A percentile compares a stretch with the other conserved stretches of the same genome.
Conservation (phyloP, 768 basidiomycete genomes). For the Pisolithus tinctorius region DNA sequence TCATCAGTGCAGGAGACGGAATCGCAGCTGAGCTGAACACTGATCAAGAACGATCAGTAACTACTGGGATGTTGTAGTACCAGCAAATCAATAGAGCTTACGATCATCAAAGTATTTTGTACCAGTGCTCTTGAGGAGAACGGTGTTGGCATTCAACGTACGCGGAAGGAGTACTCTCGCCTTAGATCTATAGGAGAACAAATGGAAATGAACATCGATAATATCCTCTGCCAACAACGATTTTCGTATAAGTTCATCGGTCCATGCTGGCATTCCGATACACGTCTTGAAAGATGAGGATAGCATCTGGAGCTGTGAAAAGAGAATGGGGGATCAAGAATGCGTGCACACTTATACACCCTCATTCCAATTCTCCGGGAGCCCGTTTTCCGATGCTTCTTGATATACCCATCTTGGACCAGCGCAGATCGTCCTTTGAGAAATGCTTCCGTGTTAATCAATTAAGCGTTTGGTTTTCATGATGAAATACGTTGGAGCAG, state of each 20-base stretch:
- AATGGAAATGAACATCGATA: slow-evolving; percentile 5
- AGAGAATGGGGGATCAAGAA: too few relatives aligned
- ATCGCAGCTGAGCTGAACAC: slow-evolving; percentile 9
- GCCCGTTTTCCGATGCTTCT: too few relatives aligned
- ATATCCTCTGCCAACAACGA: slow-evolving; percentile 22
- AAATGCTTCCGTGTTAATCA: too few relatives aligned
- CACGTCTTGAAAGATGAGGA: too few relatives aligned
- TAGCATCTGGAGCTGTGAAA: too few relatives aligned
- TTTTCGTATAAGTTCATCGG: slow-evolving; percentile 16
- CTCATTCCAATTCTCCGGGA: too few relatives aligned
- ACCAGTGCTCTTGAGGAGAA: slow-evolving; percentile 12
- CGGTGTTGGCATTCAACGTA: slow-evolving; percentile 22
- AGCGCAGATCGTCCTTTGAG: too few relatives aligned
- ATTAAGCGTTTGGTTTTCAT: too few relatives aligned
- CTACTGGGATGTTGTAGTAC: background rate
- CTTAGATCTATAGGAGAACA: slow-evolving; percentile 12
- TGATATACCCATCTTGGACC: too few relatives aligned
- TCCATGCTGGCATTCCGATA: background rate
- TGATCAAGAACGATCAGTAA: slow-evolving; percentile 1
- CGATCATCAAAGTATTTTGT: slow-evolving; percentile 23
- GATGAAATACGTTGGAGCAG: too few relatives aligned
- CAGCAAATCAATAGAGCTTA: slow-evolving; percentile 5
- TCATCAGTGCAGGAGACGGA: slow-evolving; percentile 8
- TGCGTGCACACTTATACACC: too few relatives aligned
- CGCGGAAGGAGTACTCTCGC: slow-evolving; percentile 10